Conservation (phyloP, 768 basidiomycete species). For the Lentinula sp. region DNA sequence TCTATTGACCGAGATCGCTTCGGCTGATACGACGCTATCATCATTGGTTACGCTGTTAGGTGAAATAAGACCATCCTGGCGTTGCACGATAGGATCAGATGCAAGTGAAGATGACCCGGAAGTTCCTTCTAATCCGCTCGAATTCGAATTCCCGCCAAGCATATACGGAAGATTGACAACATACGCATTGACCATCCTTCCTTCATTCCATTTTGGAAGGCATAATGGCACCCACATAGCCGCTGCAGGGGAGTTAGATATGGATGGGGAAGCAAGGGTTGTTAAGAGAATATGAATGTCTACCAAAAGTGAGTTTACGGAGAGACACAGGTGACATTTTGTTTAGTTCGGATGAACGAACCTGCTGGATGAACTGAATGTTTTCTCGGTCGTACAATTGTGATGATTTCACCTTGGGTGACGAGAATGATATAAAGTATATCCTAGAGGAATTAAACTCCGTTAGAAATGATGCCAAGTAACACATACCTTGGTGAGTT, state of each 20-base stretch:
- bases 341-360: constrained; percentile 19
- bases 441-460: constrained; percentile 42
- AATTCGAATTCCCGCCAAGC: neutral
- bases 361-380: constrained; percentile 95
- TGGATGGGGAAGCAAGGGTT: constrained; percentile 79
- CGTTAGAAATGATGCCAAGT: neutral
- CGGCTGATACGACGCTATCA: neutral
- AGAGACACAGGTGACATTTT: neutral
- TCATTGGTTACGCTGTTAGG: neutral
- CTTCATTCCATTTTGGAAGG: constrained; percentile 87
- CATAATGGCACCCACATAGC: constrained; percentile 96
- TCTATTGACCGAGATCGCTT: neutral
- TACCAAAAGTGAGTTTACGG: constrained; percentile 18
- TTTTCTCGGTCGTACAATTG: constrained; percentile 83
- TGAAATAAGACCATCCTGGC: neutral
- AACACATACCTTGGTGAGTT: constrained; percentile 56
- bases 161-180: constrained; percentile 49
- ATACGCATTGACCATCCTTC: constrained; percentile 89
- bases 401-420: constrained; percentile 71
- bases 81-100: too few species aligned
- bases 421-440: constrained; percentile 89
- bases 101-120: neutral
- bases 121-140: neutral
- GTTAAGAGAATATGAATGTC: constrained; percentile 93
- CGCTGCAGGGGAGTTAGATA: constrained; percentile 68